Base-by-base conservation (phyloP, 2,329 filamentous ascomycete species). In the Cordyceps militaris region DNA sequence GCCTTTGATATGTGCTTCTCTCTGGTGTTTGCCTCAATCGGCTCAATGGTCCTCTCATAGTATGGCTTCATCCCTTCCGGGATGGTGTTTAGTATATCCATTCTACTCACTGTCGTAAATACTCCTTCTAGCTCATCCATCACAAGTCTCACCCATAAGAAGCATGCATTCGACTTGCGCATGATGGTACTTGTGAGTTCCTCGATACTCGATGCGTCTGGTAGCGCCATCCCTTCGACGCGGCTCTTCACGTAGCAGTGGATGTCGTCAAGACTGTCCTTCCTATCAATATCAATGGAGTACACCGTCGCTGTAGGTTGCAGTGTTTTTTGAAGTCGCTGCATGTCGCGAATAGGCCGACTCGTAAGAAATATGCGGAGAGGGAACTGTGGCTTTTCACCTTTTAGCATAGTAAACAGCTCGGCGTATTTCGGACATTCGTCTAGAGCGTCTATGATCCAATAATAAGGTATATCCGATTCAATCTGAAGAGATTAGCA, bases 371-470 rank as follows among this genome's bases (percentile, higher is more conserved):
- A 64, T 26, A 71, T 66, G 7, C 64, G 63, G 13, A 70, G 52
- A 1, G 65, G 66, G 32, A 65, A 64, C 9, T 26, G 59, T 42
- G 36, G 47, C 49, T 34, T 52, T 14, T 52, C 61, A 46, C 51
- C 61, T 50, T 58, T 62, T 1, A 71, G 56, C 44, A 70, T 57
- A 16, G 63, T 57, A 1, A 70, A 63, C 9, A 71, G 50, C 2
- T 66, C 61, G 4, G 58, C 24, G 13, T 62, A 63, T 24, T 58
- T 62, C 21, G 56, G 47, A 43, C 69, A 73, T 56, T 73, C 70
- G 56, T 73, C 71, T 7, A 72, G 26, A 2, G 66, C 71, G 61
- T 73, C 71, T 26, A 73, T 65, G 0, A 73, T 63, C 69, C 69
- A 71, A 44, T 64, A 71, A 23, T 71, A 67, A 19, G 61, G 57